phyloP scores from a whole-genome alignment of 176 grass and related monocot species.

The Hordeum vulgare region MorexV3_pseudomolecules_assembly NC_058522.1:417855857-417856356 shows the following conservation, averaged over 20 bases:
- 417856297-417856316: slow-evolving; percentile 5
- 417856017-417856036: neutral
- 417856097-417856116: slow-evolving; percentile 44
- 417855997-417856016: neutral
- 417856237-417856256: neutral
- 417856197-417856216: neutral
- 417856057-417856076: neutral
- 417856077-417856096: slow-evolving; percentile 24
- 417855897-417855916: neutral
- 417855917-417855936: neutral
- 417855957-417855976: slow-evolving; percentile 7
- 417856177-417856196: neutral
- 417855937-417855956: neutral
- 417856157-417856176: neutral
- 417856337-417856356: neutral
- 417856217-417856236: neutral
- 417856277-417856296: neutral
- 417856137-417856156: slow-evolving; percentile 5
- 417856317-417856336: neutral
- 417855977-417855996: slow-evolving; percentile 19
- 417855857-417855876: neutral
- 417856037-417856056: neutral
- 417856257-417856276: neutral
- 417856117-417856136: neutral
- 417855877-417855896: neutral